Evolutionary conservation across 1,284 basidiomycete species (phyloP), one percentile per base, ranked within the genome.

Genomic region (Tylopilus orsonianus): DNA sequence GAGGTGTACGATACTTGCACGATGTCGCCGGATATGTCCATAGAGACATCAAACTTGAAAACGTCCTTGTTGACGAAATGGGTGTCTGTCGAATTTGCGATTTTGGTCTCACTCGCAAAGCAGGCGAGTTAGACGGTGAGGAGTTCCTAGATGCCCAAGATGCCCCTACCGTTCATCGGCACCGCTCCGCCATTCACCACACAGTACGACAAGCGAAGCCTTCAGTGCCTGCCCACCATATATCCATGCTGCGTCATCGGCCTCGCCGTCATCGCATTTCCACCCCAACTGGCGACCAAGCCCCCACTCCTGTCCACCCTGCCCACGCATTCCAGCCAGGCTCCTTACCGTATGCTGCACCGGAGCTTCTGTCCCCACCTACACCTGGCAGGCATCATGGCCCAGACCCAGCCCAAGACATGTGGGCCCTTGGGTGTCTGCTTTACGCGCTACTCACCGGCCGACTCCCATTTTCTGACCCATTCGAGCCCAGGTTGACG

Each of bases 21-120:
- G 82, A 87, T 53, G 79, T 81, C 40, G 87, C 83, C 20, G 72
- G 78, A 14, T 80, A 90, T 56, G 85, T 94, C 45, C 94, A 97
- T 71, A 82, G 92, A 56, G 94, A 99, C 71, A 76, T 99, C 68
- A 99, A 99, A 72, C 81, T 97, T 48, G 96, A 98, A 73, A 99
- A 99, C 71, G 85, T 98, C 40, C 79, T 99, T 44, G 85, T 94
- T 48, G 93, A 95, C 67, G 84, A 89, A 60, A 79, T 80, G 67
- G 91, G 90, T 43, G 77, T 83, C 29, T 90, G 88, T 71, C 81
- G 82, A 62, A 87, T 95, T 32, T 75, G 77, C 38, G 92, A 95
- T 69, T 95, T 95, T 69, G 92, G 92, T 43, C 78, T 94, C 71
- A 77, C 90, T 22, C 74, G 76, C 60, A 75, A 71, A 51, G 81